Conservation (phyloP, 148 eudicot genomes). For the Drosera capensis region DNA sequence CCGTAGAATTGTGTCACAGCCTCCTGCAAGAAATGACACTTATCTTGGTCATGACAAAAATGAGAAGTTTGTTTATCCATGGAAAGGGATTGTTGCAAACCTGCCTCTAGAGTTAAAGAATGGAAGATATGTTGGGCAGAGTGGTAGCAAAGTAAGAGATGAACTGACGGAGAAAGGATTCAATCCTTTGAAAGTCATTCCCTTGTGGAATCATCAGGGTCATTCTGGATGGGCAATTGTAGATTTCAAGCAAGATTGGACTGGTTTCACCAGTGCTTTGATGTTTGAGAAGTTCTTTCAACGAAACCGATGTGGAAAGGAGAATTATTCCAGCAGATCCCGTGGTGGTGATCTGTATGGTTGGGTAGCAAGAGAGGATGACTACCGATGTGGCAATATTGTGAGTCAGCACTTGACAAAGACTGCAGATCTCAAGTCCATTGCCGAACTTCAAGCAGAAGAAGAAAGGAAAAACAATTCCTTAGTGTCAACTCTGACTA, state of each 20-base stretch:
- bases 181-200: conserved; percentile 32
- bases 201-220: conserved; percentile 34
- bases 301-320: conserved; percentile 27
- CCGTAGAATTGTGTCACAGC: conserved; percentile 11
- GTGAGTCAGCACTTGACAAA: conserved; percentile 42
- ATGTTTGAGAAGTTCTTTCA: conserved; percentile 43
- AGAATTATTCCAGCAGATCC: conserved; percentile 18
- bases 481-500: conserved; percentile 25
- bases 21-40: conserved; percentile 4
- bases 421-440: conserved; percentile 40
- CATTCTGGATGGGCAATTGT: conserved; percentile 41
- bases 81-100: conserved; percentile 55
- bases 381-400: conserved; percentile 18
- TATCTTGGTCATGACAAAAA: conserved; percentile 3
- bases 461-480: conserved; percentile 22
- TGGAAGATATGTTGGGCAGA: conserved; percentile 28
- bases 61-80: conserved; percentile 52
- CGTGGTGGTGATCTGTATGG: conserved; percentile 43
- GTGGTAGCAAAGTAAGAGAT: conserved; percentile 29
- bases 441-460: conserved; percentile 39
- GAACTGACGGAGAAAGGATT: conserved; percentile 28
- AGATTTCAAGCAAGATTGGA: conserved; percentile 30
- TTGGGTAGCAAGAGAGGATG: conserved; percentile 71
- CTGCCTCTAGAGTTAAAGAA: conserved; percentile 18
- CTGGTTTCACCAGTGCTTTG: conserved; percentile 37